phyloP scores from a whole-genome alignment of 2,329 filamentous ascomycete genomes.

The Botrytis byssoidea region DNA sequence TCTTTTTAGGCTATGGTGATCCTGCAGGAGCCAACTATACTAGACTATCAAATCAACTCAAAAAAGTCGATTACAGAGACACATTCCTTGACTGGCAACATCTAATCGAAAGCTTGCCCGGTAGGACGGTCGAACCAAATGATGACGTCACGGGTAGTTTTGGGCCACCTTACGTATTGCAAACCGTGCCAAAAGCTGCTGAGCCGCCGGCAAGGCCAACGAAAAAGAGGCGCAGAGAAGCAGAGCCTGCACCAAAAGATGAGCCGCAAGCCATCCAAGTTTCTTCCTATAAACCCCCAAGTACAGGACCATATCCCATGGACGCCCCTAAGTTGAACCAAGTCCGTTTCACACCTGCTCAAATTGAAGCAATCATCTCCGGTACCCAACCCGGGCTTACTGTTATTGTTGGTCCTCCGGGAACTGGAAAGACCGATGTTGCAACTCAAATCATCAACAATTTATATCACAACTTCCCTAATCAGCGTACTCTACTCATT shows the following conservation, averaged over 20 bases:
- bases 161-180: conserved; percentile 82
- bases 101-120: conserved; percentile 84
- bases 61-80: conserved; percentile 83
- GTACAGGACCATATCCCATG: conserved; percentile 83
- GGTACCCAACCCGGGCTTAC: conserved; percentile 93
- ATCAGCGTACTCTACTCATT: conserved; percentile 85
- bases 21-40: conserved; percentile 85
- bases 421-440: conserved; percentile 98
- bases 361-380: conserved; percentile 89
- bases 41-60: conserved; percentile 72
- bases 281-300: conserved; percentile 85
- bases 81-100: conserved; percentile 97
- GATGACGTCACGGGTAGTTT: conserved; percentile 71
- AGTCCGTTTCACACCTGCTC: conserved; percentile 85
- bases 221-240: conserved; percentile 85
- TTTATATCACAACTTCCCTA: conserved; percentile 95
- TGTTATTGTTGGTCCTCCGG: conserved; percentile 89
- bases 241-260: conserved; percentile 62
- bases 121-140: conserved; percentile 77
- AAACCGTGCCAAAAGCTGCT: conserved; percentile 57
- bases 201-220: conserved; percentile 55
- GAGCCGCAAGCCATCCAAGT: conserved; percentile 72
- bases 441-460: conserved; percentile 98
- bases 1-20: conserved; percentile 96
- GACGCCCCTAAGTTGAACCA: conserved; percentile 79